Base-by-base conservation (phyloP, 257 asterid species). In the Henckelia pumila region DNA sequence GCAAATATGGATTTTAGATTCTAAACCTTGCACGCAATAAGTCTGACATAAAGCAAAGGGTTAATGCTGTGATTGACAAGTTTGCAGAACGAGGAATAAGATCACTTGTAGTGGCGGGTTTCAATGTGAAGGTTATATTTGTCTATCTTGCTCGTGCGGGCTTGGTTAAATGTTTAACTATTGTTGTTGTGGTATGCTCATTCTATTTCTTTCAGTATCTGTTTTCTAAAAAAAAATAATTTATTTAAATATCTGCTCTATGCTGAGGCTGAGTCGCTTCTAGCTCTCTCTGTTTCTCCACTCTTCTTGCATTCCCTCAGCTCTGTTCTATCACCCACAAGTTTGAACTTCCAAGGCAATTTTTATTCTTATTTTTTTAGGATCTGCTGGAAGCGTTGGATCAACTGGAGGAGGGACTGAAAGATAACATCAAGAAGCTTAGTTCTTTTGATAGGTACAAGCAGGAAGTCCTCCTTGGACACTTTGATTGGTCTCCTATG, bases 401-500 rank as follows among this genome's bases (percentile, higher is more conserved):
- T 80, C 89, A 84, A 64, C 83, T 88, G 75, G 98, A 87, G 79
- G 88, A 68, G 80, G 94, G 94, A 62, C 70, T 88, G 79, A 84
- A 82, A 63, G 88, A 74, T 64, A 87, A 76, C 85, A 89, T 88
- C 69, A 86, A 88, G 84, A 77, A 74, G 72, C 84, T 87, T 56
- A 91, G 96, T 81, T 88, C 95, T 64, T 88, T 82, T 14, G 96
- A 91, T 53, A 84, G 84, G 84, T 88, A 86, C 77, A 88, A 88
- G 82, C 95, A 86, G 80, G 96, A 91, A 81, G 85, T 88, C 70
- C 89, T 91, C 67, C 98, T 88, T 52, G 98, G 96, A 37, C 95
- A 80, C 78, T 94, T 91, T 73, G 93, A 91, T 79, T 91, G 97
- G 96, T 80, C 91, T 10, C 97, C 95, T 7, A 84, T 88, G 97